Evolutionary conservation across 225 moss, liverwort and hornwort species (phyloP).

Genomic region (Straminergon stramineum): DNA sequence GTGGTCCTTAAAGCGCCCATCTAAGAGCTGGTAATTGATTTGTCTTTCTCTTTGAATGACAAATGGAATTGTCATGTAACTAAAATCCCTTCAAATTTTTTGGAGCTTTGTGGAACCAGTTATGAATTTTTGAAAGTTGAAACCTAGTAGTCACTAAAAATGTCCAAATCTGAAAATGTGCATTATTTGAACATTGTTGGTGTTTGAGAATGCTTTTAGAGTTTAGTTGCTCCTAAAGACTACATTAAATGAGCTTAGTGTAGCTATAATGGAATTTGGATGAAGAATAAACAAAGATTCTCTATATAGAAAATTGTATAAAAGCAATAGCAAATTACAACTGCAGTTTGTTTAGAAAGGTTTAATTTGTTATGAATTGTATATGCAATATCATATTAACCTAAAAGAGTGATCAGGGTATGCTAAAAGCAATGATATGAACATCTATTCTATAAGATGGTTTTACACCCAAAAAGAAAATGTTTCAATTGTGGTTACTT

Average conservation of each 20-base stretch:
- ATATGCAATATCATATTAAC: too few species aligned
- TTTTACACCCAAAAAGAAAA: not conserved
- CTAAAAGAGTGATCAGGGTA: not conserved
- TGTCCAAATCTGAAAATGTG: not conserved
- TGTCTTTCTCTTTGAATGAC: not conserved
- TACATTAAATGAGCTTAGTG: not conserved
- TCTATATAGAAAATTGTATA: too few species aligned
- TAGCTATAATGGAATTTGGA: not conserved
- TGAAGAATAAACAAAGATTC: not conserved
- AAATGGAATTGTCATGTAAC: not conserved
- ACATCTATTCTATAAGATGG: not conserved
- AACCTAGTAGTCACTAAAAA: not conserved
- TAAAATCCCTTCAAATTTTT: not conserved
- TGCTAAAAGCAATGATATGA: rapidly evolving
- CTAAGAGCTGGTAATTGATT: not conserved
- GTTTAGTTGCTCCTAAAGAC: rapidly evolving
- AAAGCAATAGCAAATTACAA: not conserved
- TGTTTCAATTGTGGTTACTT: not conserved
- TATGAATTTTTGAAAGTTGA: not conserved
- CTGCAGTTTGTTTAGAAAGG: not conserved
- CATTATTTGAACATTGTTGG: not conserved
- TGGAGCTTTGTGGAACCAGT: not conserved
- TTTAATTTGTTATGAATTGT: not conserved
- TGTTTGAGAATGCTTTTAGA: not conserved
- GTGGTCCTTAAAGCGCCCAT: too few species aligned